Evolutionary conservation across 495 filamentous ascomycete genomes (phyloP).

Genomic region (Trichoderma erinaceum): DNA sequence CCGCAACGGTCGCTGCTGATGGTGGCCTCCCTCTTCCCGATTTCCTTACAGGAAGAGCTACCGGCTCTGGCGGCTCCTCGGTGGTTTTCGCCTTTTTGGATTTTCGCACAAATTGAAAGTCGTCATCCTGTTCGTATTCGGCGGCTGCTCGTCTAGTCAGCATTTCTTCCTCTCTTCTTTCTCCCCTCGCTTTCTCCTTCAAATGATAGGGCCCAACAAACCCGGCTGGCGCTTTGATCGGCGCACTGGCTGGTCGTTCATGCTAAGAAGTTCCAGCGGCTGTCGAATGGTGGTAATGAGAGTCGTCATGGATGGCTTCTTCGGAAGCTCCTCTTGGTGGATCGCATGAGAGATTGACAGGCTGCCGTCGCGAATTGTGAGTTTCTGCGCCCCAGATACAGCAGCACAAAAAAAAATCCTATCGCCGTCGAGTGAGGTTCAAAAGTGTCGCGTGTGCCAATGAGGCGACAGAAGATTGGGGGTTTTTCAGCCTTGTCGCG

Average conservation of each 20-base stretch:
- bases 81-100: constrained; percentile 47
- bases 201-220: constrained; percentile 29
- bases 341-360: constrained; percentile 2
- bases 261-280: constrained; percentile 54
- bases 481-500: constrained; percentile 11
- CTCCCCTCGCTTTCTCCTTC: constrained; percentile 23
- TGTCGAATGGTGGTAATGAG: constrained; percentile 51
- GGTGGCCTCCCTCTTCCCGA: constrained; percentile 34
- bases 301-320: constrained; percentile 52
- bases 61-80: constrained; percentile 29
- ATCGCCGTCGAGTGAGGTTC: neutral
- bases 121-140: constrained; percentile 60
- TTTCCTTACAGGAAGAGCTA: constrained; percentile 32
- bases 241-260: constrained; percentile 51
- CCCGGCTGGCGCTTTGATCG: constrained; percentile 51
- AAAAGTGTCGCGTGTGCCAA: neutral
- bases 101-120: constrained; percentile 55
- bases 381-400: neutral
- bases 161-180: constrained; percentile 11
- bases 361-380: neutral
- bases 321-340: constrained; percentile 11
- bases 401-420: neutral
- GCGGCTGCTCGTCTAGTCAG: constrained; percentile 26
- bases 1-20: constrained; percentile 20
- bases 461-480: neutral